Evolutionary conservation across 2,329 filamentous ascomycete genomes (phyloP).

Genomic region (Sporothrix inflata): DNA sequence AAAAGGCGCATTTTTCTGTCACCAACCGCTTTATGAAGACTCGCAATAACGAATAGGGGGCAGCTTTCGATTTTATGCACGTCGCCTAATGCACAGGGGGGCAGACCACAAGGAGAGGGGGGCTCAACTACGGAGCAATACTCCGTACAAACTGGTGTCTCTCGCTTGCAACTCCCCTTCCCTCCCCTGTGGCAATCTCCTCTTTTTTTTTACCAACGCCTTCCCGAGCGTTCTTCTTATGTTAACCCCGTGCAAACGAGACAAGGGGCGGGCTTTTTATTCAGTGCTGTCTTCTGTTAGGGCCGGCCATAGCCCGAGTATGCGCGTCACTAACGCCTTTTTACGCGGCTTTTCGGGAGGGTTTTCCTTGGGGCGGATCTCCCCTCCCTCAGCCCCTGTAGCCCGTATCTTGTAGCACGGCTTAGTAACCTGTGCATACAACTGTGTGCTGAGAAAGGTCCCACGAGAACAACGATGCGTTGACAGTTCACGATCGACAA

Average conservation of each 20-base stretch:
- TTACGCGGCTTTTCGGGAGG: background rate
- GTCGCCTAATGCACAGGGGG: background rate
- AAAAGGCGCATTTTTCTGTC: no score
- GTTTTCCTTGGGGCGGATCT: background rate
- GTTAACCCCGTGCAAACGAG: slow-evolving; percentile 10
- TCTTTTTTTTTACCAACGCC: no score
- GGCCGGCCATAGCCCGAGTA: background rate
- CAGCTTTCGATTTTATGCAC: background rate
- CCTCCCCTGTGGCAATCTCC: background rate
- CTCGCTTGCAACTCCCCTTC: background rate
- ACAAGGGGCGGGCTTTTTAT: background rate
- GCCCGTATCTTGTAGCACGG: background rate
- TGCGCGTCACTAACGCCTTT: slow-evolving; percentile 13
- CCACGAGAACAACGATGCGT: background rate
- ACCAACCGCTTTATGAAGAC: no score
- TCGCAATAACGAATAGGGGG: background rate
- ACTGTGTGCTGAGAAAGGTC: background rate
- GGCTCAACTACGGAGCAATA: no score
- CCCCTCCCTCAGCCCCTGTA: background rate
- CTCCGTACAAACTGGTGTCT: no score
- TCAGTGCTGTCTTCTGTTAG: background rate
- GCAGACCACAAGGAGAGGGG: no score
- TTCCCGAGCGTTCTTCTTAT: background rate
- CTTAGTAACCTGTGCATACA: background rate
- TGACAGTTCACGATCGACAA: background rate